These are phyloP conservation scores for Colletotrichum incanum DNA, from an alignment of 2,329 filamentous ascomycete species.

Conservation along the genomic window DNA sequence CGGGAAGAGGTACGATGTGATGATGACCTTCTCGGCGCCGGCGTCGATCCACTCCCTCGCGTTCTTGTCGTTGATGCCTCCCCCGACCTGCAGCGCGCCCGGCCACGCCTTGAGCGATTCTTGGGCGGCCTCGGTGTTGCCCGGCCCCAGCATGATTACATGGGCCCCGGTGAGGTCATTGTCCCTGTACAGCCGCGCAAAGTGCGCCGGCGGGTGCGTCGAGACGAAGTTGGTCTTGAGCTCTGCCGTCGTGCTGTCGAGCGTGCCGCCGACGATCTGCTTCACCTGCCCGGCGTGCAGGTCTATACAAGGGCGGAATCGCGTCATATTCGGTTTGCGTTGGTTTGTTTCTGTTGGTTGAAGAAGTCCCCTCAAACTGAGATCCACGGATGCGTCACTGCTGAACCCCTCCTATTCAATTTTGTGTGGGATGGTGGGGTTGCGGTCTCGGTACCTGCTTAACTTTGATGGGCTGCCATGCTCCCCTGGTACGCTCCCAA, in stretches of 20 bases:
- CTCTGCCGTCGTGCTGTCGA: constrained; percentile 76
- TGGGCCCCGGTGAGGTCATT: constrained; percentile 84
- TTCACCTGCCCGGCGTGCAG: constrained; percentile 98
- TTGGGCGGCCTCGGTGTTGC: constrained; percentile 84
- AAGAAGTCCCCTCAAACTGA: constrained; percentile 6
- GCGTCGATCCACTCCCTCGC: constrained; percentile 88
- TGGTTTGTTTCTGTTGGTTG: constrained; percentile 3
- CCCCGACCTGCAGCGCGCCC: constrained; percentile 87
- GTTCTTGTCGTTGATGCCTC: constrained; percentile 92
- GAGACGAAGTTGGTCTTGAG: constrained; percentile 96
- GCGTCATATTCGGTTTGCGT: constrained; percentile 77
- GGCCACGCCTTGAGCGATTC: constrained; percentile 87
- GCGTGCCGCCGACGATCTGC: constrained; percentile 96
- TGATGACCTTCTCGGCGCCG: constrained; percentile 95
- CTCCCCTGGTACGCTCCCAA: neutral
- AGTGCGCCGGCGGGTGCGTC: constrained; percentile 84
- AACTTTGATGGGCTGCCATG: constrained; percentile 6
- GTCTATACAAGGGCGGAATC: constrained; percentile 96
- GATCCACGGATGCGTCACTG: constrained; percentile 28
- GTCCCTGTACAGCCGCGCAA: constrained; percentile 85
- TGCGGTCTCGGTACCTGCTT: constrained; percentile 37
- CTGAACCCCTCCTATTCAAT: constrained; percentile 36
- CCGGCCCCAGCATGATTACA: constrained; percentile 95
- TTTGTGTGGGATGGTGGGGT: constrained; percentile 42
- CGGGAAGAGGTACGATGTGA: constrained; percentile 96